Evolutionary conservation across 2,329 filamentous ascomycete species (phyloP).

Genomic region (Sarocladium brachiariae): DNA sequence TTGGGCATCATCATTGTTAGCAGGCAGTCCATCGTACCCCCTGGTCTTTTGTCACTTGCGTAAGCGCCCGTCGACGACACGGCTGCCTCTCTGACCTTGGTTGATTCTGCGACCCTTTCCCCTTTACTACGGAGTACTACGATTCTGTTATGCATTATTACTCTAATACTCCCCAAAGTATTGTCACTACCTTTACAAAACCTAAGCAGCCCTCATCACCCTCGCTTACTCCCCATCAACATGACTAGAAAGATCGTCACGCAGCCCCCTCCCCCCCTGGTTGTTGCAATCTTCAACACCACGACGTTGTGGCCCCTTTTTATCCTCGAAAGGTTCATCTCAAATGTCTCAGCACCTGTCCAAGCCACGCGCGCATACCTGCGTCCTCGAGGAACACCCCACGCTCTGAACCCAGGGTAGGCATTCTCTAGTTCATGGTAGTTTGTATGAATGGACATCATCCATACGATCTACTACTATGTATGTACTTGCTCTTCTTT

Average conservation of each 20-base stretch:
- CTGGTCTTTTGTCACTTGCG: slow-evolving; percentile 2
- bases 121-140: neutral
- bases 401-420: no score
- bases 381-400: neutral
- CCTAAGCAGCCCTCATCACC: neutral
- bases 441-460: no score
- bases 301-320: no score
- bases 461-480: no score
- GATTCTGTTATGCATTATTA: no score
- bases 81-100: no score
- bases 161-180: no score
- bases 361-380: neutral
- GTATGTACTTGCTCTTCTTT: neutral
- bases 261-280: no score
- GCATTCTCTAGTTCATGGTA: no score
- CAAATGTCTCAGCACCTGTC: neutral
- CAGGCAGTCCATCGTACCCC: neutral
- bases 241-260: no score
- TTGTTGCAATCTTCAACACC: neutral
- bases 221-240: neutral
- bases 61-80: slow-evolving; percentile 3
- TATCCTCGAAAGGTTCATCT: neutral
- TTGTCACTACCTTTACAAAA: no score
- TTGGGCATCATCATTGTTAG: neutral
- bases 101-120: neutral